Evolutionary conservation across 257 asterid species (phyloP), one percentile per base, ranked within the genome.

Genomic region (Osmanthus fragrans): DNA sequence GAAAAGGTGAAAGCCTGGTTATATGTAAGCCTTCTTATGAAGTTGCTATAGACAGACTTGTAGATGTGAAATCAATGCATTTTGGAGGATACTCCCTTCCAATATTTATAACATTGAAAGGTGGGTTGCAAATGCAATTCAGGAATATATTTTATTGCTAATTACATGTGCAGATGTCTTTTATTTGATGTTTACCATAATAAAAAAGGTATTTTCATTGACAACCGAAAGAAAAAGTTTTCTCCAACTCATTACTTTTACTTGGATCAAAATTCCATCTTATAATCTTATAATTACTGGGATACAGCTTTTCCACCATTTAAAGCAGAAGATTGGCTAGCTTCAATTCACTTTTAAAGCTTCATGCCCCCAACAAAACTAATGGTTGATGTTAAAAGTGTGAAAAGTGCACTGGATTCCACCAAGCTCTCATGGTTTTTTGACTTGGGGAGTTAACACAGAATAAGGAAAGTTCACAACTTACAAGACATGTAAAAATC

Each of bases 61-160:
- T 25, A 47, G 15, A 51, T 70, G 66, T 9, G 54, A n/a, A 73
- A 39, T 70, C 15, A 76, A 77, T 79, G 84, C 78, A 68, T 73
- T 74, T 71, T 74, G 76, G 81, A 80, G 80, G 78, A 76, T 71
- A 58, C 73, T 75, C 60, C 71, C 80, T 47, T 79, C 81, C 76
- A 56, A 73, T 65, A 71, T 39, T 74, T 51, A 65, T 30, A 56
- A 67, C 60, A 67, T 71, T 71, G 70, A 45, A 78, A 82, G 80
- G 73, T 70, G 77, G 77, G 32, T 1, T 30, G 40, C 49, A 65
- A 47, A 72, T 64, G 73, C 65, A 42, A 19, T 23, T 40, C 54
- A 45, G 79, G n/a, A 34, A 58, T 33, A 39, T 56, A 71, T 39
- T 32, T 80, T 75, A 77, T 77, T 80, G 85, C 76, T 66, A 39